phyloP scores from a whole-genome alignment of 306 rosid species.

The Parietaria judaica region DNA sequence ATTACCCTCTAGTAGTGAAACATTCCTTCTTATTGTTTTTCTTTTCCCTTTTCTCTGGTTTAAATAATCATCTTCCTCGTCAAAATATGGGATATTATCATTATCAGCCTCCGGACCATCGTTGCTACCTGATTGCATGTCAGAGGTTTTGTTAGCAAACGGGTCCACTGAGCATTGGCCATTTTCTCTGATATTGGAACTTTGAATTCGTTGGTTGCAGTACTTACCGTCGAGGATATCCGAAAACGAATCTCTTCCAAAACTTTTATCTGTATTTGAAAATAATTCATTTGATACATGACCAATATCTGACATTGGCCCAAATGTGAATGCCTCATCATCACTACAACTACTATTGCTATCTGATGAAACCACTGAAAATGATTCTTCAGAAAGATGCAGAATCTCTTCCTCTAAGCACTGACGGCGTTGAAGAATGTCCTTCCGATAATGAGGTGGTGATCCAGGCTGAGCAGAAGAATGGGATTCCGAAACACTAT shows the following conservation, averaged over 20 bases:
- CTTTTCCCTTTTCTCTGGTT: slow-evolving; percentile 46
- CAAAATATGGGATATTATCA: slow-evolving; percentile 15
- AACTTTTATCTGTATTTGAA: slow-evolving; percentile 27
- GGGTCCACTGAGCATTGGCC: slow-evolving; percentile 27
- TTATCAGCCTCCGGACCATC: slow-evolving; percentile 32
- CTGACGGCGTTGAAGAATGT: slow-evolving; percentile 88
- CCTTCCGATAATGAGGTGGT: slow-evolving; percentile 90
- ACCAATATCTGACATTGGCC: slow-evolving; percentile 31
- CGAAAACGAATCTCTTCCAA: slow-evolving; percentile 29
- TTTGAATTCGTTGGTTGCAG: slow-evolving; percentile 30
- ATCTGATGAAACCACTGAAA: slow-evolving; percentile 83
- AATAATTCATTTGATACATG: slow-evolving; percentile 22
- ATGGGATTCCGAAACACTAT: slow-evolving; percentile 50
- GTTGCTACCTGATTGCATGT: slow-evolving; percentile 9
- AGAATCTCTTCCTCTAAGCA: slow-evolving; percentile 83
- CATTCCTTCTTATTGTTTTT: slow-evolving; percentile 56
- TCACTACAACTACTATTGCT: slow-evolving; percentile 84
- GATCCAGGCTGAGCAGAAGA: slow-evolving; percentile 60
- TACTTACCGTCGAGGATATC: slow-evolving; percentile 23
- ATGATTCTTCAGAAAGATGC: slow-evolving; percentile 84
- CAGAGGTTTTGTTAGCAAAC: slow-evolving; percentile 27
- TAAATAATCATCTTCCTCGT: slow-evolving; percentile 31
- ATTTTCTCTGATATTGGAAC: slow-evolving; percentile 35
- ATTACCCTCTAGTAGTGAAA: slow-evolving; percentile 39
- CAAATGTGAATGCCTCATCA: slow-evolving; percentile 43